These are phyloP conservation scores for Trametes cinnabarina DNA, from an alignment of 768 basidiomycete genomes.

Conservation along the genomic window DNA sequence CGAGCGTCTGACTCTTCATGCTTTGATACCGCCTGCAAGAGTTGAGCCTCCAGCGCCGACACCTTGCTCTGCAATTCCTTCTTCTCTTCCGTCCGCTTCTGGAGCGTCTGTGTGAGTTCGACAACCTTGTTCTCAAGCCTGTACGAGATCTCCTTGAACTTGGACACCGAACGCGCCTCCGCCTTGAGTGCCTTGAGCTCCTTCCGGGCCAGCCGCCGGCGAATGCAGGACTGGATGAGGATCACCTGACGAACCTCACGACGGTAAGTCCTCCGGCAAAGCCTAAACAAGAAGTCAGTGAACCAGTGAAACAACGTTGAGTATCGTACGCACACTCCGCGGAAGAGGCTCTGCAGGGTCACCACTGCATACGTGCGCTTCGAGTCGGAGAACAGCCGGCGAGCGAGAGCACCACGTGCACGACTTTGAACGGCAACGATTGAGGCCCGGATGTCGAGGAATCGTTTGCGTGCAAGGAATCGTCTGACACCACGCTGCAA, in stretches of 20 bases:
- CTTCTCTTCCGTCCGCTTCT: conserved; percentile 87
- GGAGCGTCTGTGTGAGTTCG: conserved; percentile 92
- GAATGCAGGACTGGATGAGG: conserved; percentile 87
- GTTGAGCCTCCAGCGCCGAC: conserved; percentile 76
- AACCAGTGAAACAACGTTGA: conserved; percentile 6
- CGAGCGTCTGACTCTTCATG: conserved; percentile 84
- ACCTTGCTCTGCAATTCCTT: conserved; percentile 80
- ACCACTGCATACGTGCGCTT: conserved; percentile 62
- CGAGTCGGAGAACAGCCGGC: conserved; percentile 55
- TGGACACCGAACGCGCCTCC: conserved; percentile 95
- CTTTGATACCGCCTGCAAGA: conserved; percentile 79
- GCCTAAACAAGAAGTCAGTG: conserved; percentile 35
- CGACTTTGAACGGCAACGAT: conserved; percentile 81
- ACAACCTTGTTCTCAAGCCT: conserved; percentile 98
- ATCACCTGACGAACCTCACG: conserved; percentile 71
- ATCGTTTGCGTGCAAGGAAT: conserved; percentile 71
- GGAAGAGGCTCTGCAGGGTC: conserved; percentile 75
- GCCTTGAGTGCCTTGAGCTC: conserved; percentile 80
- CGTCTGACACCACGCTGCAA: conserved; percentile 73
- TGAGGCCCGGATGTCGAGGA: conserved; percentile 58
- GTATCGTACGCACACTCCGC: conserved; percentile 72
- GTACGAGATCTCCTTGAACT: conserved; percentile 98
- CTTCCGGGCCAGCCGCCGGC: conserved; percentile 82
- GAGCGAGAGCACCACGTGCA: conserved; percentile 71
- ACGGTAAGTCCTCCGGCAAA: conserved; percentile 52